Conservation (phyloP, 768 basidiomycete species). For the Royoungia palumana region DNA sequence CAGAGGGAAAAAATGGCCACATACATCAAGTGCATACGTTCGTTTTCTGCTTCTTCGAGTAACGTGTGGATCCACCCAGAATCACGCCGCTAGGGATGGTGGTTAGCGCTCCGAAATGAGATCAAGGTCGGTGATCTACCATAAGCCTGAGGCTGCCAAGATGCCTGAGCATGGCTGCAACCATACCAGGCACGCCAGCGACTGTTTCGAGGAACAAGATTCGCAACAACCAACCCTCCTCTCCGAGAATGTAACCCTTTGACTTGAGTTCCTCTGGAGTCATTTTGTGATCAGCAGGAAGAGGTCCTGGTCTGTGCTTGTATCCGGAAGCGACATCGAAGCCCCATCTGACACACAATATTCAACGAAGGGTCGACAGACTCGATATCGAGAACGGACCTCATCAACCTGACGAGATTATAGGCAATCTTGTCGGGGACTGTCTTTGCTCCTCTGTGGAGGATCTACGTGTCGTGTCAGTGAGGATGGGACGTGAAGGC, state of each 20-base stretch:
- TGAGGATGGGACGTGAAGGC: background rate
- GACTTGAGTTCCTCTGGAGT: conserved; percentile 69
- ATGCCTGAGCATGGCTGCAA: conserved; percentile 85
- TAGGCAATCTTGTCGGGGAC: conserved; percentile 71
- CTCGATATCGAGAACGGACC: conserved; percentile 31
- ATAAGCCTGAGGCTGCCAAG: conserved; percentile 84
- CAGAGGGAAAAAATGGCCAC: conserved; percentile 1
- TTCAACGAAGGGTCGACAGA: conserved; percentile 2
- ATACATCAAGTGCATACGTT: conserved; percentile 92
- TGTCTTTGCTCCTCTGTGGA: conserved; percentile 62
- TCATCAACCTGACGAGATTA: conserved; percentile 54
- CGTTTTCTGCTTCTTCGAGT: conserved; percentile 94
- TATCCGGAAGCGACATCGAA: conserved; percentile 90
- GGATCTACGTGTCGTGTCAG: conserved; percentile 45
- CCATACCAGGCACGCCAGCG: conserved; percentile 96
- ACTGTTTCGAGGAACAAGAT: conserved; percentile 80
- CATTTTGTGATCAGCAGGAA: conserved; percentile 61
- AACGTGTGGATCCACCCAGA: conserved; percentile 88
- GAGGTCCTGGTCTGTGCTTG: conserved; percentile 54
- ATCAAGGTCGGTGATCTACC: conserved; percentile 42
- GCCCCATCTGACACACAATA: conserved; percentile 40
- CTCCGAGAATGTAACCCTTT: conserved; percentile 69
- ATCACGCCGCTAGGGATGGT: conserved; percentile 43
- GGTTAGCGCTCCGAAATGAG: conserved; percentile 7
- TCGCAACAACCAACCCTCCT: conserved; percentile 70